Evolutionary conservation across 2,329 filamentous ascomycete genomes (phyloP), one percentile per base, ranked within the genome.

Genomic region (Cyphellophora attinorum): DNA sequence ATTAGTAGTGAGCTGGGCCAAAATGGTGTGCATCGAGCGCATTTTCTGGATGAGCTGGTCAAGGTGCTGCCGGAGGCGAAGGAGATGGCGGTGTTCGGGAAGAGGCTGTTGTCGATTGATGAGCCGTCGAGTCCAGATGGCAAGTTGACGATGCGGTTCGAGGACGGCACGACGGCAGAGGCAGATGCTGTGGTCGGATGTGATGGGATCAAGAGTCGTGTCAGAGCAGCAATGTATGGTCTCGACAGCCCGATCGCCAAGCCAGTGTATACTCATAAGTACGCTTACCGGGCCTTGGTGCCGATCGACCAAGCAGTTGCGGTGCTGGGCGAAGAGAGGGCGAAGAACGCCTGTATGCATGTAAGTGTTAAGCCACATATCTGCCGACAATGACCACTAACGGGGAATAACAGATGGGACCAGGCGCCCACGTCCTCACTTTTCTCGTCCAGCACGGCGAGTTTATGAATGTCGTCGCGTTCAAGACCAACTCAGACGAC

Each of bases 131-230:
- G 8, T 8, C 27, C 50, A 19, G 17, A 3, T 11, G 12, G 53
- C 51, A 33, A 45, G 49, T 35, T 65, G 45, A 42, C 51, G 4
- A 46, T 69, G 21, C 49, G 48, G 13, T 70, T 70, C 33, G 46
- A 53, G 11, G 66, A 70, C 40, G 65, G 64, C 1, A 54, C 52
- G 5, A 52, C 51, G 2, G 59, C 57, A 2, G 51, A 60, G 29
- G 58, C 64, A 11, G 59, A 61, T 42, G 53, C 58, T 5, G 39
- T 50, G 4, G 39, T 81, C 37, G 76, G 72, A 4, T 77, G 73
- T 49, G 77, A 81, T 52, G 77, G 77, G 1, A 76, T 81, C 48
- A 74, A 74, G 49, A 75, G 71, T 1, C 58, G 61, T 3, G 61
- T 70, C 3, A 61, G 77, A 5, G 51, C 66, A 18, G 51, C 72